phyloP scores from a whole-genome alignment of 148 eudicot genomes.

The Chenopodium formosanum region DNA sequence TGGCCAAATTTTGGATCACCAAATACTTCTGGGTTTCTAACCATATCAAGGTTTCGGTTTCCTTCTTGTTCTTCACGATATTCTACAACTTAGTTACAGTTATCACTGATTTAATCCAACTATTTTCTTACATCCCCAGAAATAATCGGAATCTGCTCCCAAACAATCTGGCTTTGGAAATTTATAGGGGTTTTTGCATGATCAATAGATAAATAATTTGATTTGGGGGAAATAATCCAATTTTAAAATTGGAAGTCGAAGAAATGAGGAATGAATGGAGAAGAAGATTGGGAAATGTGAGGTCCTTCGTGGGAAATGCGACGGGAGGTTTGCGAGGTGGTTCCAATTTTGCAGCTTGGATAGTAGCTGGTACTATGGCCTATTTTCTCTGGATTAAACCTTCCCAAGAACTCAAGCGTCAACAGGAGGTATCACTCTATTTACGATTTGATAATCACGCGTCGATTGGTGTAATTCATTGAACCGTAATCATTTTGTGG shows the following conservation, averaged over 20 bases:
- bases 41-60: background rate
- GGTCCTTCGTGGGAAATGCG: constrained; percentile 63
- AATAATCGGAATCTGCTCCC: background rate
- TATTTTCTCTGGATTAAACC: constrained; percentile 77
- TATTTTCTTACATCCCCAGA: background rate
- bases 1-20: background rate
- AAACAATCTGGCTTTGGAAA: background rate
- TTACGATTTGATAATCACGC: background rate
- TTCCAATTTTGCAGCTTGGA: constrained; percentile 67
- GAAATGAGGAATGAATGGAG: constrained; percentile 47
- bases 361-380: constrained; percentile 82
- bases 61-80: background rate
- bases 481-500: too few relatives aligned
- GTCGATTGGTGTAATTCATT: too few relatives aligned
- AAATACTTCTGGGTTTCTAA: background rate
- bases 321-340: constrained; percentile 73
- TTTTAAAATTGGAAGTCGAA: background rate
- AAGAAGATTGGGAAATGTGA: constrained; percentile 43
- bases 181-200: background rate
- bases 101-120: too few relatives aligned
- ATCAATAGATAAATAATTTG: constrained; percentile 1
- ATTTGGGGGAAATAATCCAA: background rate
- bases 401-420: constrained; percentile 62
- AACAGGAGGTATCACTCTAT: constrained; percentile 37
- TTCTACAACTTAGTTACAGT: too few relatives aligned